Evolutionary conservation across 192 early-diverging fungal species (phyloP).

Genomic region (Jimgerdemannia lactiflua): DNA sequence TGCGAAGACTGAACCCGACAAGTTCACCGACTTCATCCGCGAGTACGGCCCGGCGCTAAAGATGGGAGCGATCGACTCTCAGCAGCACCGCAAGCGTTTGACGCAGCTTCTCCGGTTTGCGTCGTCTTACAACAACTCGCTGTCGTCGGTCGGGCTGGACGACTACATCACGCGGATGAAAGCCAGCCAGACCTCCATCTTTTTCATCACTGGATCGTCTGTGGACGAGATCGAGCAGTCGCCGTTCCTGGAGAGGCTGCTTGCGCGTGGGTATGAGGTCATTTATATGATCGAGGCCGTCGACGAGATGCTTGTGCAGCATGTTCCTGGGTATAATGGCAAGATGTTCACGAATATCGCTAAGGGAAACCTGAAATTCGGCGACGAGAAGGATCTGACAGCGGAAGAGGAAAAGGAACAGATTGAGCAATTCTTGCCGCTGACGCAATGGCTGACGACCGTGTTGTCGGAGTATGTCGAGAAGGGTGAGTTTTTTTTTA

Average conservation of each 20-base stretch:
- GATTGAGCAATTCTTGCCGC: constrained; percentile 47
- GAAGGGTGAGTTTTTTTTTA: constrained; percentile 22
- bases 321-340: constrained; percentile 70
- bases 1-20: constrained; percentile 57
- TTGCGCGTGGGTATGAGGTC: constrained; percentile 89
- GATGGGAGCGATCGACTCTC: constrained; percentile 89
- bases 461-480: constrained; percentile 48
- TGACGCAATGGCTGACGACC: constrained; percentile 54
- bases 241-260: constrained; percentile 90
- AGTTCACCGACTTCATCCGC: constrained; percentile 69
- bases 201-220: constrained; percentile 74
- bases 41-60: constrained; percentile 78
- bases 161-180: constrained; percentile 90
- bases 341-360: constrained; percentile 76
- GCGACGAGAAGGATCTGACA: constrained; percentile 48
- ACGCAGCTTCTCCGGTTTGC: constrained; percentile 79
- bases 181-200: constrained; percentile 87
- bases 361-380: constrained; percentile 65
- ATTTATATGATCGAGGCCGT: constrained; percentile 75
- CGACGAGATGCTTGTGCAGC: constrained; percentile 76
- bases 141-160: constrained; percentile 54
- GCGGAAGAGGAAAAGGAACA: constrained; percentile 46
- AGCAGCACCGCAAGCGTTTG: constrained; percentile 67
- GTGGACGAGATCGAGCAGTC: constrained; percentile 70
- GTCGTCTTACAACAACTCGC: constrained; percentile 50